Evolutionary conservation across 179 eudicot genomes (phyloP), one percentile per base, ranked within the genome.

Genomic region (Pouteria campechiana): DNA sequence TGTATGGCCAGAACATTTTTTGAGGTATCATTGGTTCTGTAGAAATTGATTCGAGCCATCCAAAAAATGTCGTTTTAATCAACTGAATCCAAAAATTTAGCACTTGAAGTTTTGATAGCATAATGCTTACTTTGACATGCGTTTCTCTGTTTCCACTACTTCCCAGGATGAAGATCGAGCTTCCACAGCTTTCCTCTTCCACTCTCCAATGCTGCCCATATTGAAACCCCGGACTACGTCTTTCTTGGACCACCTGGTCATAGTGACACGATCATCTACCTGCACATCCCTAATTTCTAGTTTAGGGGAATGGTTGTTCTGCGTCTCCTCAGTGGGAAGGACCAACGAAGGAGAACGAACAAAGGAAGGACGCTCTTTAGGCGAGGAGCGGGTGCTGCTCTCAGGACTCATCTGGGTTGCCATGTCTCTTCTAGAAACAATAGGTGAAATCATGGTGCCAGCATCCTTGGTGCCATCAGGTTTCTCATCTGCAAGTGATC

Each of bases 391-490:
- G 32, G 61, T 63, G 54, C 89, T 78, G 33, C 74, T 62, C 48
- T 73, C 81, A 13, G 93, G 93, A 59, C 95, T 89, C 97, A 89
- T 89, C 53, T 89, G 97, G 38, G 97, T 89, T 17, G 95, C 93
- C 86, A 85, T 74, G 58, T 89, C 97, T 62, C 86, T 89, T 61
- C 83, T 76, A 24, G 83, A 76, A 50, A 76, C 75, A 58, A 38
- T 71, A 53, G 66, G 69, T 35, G 81, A 69, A 21, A 76, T 68
- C 25, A 45, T 52, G 54, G 51, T 60, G 25, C 73, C 69, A 42
- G 67, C 69, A 69, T 71, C 79, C 40, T 67, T 68, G 34, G 43
- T 62, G 12, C 35, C 58, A 20, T 67, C 75, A 58, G 25, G 38
- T 63, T 64, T 79, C 44, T 65, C 84, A 35, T 63, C 96, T 86